Percentiles rank a stretch among this genome's conserved stretches.
These are phyloP conservation scores for Lecanicillium sp. DNA, from an alignment of 2,329 filamentous ascomycete species.

Conservation along the genomic window DNA sequence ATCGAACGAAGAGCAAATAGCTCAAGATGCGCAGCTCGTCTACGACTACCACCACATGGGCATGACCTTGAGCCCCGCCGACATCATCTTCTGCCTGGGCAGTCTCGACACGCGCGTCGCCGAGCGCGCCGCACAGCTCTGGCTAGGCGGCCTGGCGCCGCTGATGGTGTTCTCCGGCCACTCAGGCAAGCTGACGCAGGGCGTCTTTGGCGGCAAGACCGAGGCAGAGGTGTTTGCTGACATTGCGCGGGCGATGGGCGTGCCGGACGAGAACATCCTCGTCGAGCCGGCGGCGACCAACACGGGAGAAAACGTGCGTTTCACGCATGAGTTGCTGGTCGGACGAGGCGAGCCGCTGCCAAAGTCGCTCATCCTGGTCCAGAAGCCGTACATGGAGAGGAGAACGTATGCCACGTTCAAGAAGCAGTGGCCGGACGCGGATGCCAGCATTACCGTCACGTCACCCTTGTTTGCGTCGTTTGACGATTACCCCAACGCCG, in stretches of 20 bases:
- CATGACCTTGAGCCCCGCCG: conserved; percentile 25
- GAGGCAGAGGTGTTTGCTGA: conserved; percentile 36
- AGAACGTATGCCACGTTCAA: conserved; percentile 37
- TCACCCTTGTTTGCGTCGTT: conserved; percentile 28
- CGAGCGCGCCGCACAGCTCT: conserved; percentile 31
- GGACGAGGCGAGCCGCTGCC: conserved; percentile 16
- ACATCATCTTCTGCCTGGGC: conserved; percentile 39
- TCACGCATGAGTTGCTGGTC: conserved; percentile 28
- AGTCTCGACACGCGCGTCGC: conserved; percentile 39
- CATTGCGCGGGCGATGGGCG: conserved; percentile 30
- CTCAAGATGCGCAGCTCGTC: conserved; percentile 26
- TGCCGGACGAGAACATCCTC: conserved; percentile 29
- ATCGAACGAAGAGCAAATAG: neutral
- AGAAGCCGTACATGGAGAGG: conserved; percentile 42
- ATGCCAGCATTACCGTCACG: conserved; percentile 28
- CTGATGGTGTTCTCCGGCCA: conserved; percentile 37
- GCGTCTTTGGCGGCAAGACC: conserved; percentile 26
- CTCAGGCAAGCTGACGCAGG: conserved; percentile 30
- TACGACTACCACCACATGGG: conserved; percentile 37
- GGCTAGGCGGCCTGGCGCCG: conserved; percentile 28
- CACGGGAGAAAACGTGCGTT: conserved; percentile 40
- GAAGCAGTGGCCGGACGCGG: conserved; percentile 35
- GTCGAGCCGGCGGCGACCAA: conserved; percentile 33
- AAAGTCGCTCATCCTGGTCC: conserved; percentile 32
- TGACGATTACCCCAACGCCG: conserved; percentile 31